These are phyloP conservation scores for Rhizopus sp. DNA, from an alignment of 371 early-diverging fungal species.

Conservation along the genomic window DNA sequence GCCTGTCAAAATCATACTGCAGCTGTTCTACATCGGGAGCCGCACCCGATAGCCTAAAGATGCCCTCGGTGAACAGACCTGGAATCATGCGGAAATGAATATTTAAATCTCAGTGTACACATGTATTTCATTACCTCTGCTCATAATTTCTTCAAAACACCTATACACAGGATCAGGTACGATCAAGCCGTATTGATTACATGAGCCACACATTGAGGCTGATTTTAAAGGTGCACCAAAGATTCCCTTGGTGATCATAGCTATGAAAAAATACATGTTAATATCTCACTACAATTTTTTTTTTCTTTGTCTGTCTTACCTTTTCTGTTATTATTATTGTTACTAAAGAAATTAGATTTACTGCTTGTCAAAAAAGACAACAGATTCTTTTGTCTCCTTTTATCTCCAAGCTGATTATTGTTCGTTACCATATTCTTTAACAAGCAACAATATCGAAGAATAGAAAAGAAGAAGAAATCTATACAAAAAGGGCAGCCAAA, in stretches of 20 bases:
- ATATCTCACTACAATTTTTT: not conserved
- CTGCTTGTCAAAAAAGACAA: constrained; percentile 18
- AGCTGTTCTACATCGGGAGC: constrained; percentile 46
- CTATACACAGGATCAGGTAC: constrained; percentile 44
- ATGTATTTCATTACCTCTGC: constrained; percentile 31
- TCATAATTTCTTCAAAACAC: constrained; percentile 45
- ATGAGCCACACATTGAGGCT: constrained; percentile 37
- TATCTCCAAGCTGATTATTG: constrained; percentile 2
- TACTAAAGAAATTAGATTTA: constrained; percentile 18
- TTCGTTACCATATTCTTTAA: constrained; percentile 5
- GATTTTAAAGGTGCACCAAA: constrained; percentile 46
- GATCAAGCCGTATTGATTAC: constrained; percentile 22
- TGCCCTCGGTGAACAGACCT: constrained; percentile 43
- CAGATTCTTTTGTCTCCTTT: constrained; percentile 22
- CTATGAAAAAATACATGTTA: constrained; percentile 1
- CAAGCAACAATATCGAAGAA: not conserved
- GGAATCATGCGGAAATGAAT: constrained; percentile 8
- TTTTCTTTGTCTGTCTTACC: constrained; percentile 6
- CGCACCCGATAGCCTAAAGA: constrained; percentile 51
- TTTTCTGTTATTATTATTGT: constrained; percentile 14
- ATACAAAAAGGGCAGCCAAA: not conserved
- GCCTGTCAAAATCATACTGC: constrained; percentile 34
- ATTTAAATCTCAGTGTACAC: constrained; percentile 14
- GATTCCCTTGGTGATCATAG: constrained; percentile 29
- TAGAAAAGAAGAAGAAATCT: constrained; percentile 3